Evolutionary conservation across 2,329 filamentous ascomycete genomes (phyloP).

Genomic region (Fusarium sp.): DNA sequence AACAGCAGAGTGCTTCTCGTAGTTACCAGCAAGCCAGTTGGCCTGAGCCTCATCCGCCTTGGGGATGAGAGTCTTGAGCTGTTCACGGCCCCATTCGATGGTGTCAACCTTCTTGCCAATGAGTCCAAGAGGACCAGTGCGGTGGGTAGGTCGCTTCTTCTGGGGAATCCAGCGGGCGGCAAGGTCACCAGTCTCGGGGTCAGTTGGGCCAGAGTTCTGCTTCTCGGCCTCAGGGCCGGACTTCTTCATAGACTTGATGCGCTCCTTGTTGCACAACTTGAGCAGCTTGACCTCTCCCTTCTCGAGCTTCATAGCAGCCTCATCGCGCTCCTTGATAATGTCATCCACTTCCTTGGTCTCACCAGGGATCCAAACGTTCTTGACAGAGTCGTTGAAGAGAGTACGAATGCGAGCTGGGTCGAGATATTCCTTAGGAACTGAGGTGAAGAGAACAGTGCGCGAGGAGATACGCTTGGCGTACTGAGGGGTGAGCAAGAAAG

Average conservation of each 20-base stretch:
- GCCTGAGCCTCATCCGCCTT: constrained; percentile 74
- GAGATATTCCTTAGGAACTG: constrained; percentile 82
- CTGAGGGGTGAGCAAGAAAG: constrained; percentile 86
- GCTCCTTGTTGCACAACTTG: constrained; percentile 63
- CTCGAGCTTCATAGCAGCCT: constrained; percentile 82
- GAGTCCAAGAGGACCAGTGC: constrained; percentile 71
- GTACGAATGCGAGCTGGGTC: constrained; percentile 77
- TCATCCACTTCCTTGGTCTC: constrained; percentile 81
- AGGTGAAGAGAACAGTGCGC: constrained; percentile 91
- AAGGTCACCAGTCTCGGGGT: constrained; percentile 73
- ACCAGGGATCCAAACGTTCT: constrained; percentile 85
- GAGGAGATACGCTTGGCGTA: constrained; percentile 89
- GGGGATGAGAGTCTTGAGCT: constrained; percentile 67
- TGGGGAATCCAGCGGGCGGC: constrained; percentile 75
- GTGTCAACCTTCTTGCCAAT: constrained; percentile 80
- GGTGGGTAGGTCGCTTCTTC: constrained; percentile 78
- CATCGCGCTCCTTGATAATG: constrained; percentile 80
- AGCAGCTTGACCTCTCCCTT: constrained; percentile 85
- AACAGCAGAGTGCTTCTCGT: constrained; percentile 75
- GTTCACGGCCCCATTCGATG: constrained; percentile 82
- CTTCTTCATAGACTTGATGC: constrained; percentile 53
- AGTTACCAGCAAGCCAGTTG: constrained; percentile 73
- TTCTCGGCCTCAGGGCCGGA: constrained; percentile 43
- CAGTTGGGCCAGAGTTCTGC: constrained; percentile 61
- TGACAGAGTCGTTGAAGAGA: constrained; percentile 83